Evolutionary conservation across 352 stramenopile genomes (phyloP).

Genomic region (Phytophthora fragariae): DNA sequence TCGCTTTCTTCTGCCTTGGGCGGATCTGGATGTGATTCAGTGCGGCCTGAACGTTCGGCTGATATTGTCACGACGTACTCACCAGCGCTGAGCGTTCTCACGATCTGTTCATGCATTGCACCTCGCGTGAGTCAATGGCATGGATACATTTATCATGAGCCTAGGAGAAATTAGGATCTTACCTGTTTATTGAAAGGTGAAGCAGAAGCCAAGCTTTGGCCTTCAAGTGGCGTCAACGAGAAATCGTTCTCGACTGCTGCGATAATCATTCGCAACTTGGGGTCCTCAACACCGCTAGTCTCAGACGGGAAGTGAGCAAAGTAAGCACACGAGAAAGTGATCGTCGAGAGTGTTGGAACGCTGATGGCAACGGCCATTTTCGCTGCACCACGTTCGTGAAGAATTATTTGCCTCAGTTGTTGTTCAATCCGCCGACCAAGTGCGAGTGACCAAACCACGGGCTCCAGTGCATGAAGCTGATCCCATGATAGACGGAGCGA

Average conservation of each 20-base stretch:
- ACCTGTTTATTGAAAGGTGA: constrained; percentile 24
- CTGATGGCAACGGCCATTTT: constrained; percentile 27
- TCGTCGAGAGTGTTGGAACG: constrained; percentile 29
- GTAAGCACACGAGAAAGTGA: constrained; percentile 24
- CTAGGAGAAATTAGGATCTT: neutral
- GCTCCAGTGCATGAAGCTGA: constrained; percentile 37
- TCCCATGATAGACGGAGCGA: constrained; percentile 31
- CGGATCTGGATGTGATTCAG: constrained; percentile 14
- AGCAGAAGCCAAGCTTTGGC: neutral
- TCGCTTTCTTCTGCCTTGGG: constrained; percentile 3
- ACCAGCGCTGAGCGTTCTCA: constrained; percentile 41
- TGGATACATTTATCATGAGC: too few relatives aligned
- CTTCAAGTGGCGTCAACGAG: constrained; percentile 13
- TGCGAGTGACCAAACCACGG: constrained; percentile 38
- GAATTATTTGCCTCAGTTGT: constrained; percentile 16
- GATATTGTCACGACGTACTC: constrained; percentile 54
- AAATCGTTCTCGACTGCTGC: constrained; percentile 38
- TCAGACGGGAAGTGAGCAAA: neutral
- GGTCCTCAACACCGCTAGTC: neutral
- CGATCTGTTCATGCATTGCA: constrained; percentile 27
- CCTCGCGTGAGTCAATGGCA: neutral
- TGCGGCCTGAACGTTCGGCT: constrained; percentile 10
- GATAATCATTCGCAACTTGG: constrained; percentile 24
- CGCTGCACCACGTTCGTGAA: constrained; percentile 12
- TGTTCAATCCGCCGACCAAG: constrained; percentile 22